Evolutionary conservation across 2,329 filamentous ascomycete species (phyloP), one percentile per base, ranked within the genome.

Genomic region (Phoma sp.): DNA sequence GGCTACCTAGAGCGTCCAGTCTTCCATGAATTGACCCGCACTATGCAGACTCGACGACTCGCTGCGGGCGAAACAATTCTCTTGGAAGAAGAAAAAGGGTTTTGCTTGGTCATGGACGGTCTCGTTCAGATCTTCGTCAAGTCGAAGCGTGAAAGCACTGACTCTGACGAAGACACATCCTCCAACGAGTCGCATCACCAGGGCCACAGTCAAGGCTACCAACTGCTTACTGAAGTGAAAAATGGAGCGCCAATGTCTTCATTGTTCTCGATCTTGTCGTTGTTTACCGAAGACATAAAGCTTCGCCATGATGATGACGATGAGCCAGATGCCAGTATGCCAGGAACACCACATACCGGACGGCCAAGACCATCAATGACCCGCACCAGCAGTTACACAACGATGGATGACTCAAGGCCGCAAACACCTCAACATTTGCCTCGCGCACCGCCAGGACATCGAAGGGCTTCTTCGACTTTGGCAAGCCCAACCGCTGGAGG

Each of bases 201-300:
- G 26, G 76, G 83, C 5, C 84, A 85, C 29, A 87, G 91, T 51
- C 92, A 96, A 71, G 91, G 89, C 26, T 99, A 99, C 68, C 95
- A 98, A 72, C 83, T 99, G 32, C 81, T 99, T 47, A 99, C 95
- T 0, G 96, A 99, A 75, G 93, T 99, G 47, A 96, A 95, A 68
- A 99, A 99, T 67, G 95, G 95, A 12, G 93, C 95, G 1, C 93
- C 96, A 1, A 97, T 99, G 93, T 99, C 95, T 5, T 99, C 95
- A 0, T 78, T 99, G 2, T 99, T 99, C 75, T 98, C 95, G 1
- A 96, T 99, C 62, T 86, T 99, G 76, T 96, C 93, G 2, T 81
- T 99, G 0, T 99, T 99, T 70, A 99, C 95, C 3, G 95, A 99
- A 73, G 93, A 97, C 67, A 87, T 99, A 47, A 90, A 90, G 61